Evolutionary conservation across 257 asterid genomes (phyloP).

Genomic region (Solanum pimpinellifolium): DNA sequence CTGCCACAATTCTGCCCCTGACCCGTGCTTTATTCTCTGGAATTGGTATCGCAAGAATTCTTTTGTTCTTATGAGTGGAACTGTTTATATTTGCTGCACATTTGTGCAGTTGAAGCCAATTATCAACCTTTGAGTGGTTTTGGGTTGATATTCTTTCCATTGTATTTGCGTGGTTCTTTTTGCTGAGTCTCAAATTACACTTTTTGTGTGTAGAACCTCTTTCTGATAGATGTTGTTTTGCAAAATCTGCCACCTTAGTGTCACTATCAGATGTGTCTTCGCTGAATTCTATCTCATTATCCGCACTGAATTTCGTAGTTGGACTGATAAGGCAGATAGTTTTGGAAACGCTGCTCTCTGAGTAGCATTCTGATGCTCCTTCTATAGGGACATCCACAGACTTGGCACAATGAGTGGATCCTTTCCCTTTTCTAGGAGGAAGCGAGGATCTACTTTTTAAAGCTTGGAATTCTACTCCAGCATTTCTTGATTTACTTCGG

Average conservation of each 20-base stretch:
- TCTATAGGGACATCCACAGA: slow-evolving; percentile 1
- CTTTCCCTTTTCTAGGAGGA: background rate
- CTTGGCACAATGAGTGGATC: background rate
- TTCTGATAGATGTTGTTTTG: background rate
- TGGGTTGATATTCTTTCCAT: background rate
- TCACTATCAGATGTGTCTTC: background rate
- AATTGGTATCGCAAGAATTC: background rate
- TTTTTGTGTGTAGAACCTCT: background rate
- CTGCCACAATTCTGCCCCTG: background rate
- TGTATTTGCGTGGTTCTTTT: background rate
- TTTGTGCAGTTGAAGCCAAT: slow-evolving; percentile 5
- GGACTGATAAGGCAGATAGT: slow-evolving; percentile 1
- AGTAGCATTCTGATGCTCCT: background rate
- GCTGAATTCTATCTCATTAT: slow-evolving; percentile 5
- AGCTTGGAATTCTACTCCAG: background rate
- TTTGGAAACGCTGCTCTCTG: slow-evolving; percentile 7
- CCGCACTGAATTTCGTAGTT: background rate
- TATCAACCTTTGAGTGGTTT: background rate
- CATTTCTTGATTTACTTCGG: background rate
- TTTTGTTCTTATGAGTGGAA: background rate
- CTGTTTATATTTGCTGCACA: background rate
- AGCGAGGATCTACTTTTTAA: background rate
- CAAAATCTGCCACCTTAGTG: background rate
- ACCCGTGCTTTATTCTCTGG: background rate
- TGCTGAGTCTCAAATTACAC: background rate